phyloP scores from a whole-genome alignment of 2,329 filamentous ascomycete species.

The Samsoniella hepiali region DNA sequence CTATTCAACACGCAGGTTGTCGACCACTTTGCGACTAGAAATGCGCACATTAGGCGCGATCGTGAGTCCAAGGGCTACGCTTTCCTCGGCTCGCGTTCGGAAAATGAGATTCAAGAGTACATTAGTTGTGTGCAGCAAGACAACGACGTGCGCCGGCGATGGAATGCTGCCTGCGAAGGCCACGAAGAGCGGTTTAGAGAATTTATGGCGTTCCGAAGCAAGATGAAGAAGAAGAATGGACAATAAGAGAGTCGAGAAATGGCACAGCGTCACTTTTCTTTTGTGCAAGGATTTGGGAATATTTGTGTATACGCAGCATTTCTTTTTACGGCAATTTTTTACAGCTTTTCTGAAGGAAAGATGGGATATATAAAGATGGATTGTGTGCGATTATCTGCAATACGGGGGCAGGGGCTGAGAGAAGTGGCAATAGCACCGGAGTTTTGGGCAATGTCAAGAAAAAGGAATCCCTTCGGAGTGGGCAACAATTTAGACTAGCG shows the following conservation, averaged over 20 bases:
- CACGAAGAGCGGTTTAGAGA: conserved; percentile 59
- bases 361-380: not conserved
- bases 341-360: not conserved
- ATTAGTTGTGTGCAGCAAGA: conserved; percentile 61
- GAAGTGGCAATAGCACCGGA: conserved; percentile 8
- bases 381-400: not conserved
- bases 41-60: conserved; percentile 39
- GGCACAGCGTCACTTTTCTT: not conserved
- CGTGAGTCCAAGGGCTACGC: conserved; percentile 41
- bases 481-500: conserved; percentile 12
- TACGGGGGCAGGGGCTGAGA: not conserved
- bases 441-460: conserved; percentile 11
- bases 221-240: conserved; percentile 34
- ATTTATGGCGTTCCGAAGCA: conserved; percentile 49
- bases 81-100: conserved; percentile 43
- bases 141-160: conserved; percentile 57
- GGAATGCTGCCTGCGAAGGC: conserved; percentile 56
- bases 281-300: not conserved
- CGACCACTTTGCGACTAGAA: conserved; percentile 53
- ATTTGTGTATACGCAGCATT: not conserved
- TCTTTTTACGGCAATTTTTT: not conserved
- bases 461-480: not conserved
- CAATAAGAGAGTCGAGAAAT: not conserved
- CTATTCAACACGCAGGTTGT: conserved; percentile 51
- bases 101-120: conserved; percentile 55